phyloP scores from a whole-genome alignment of 176 grass and related monocot species.

The Triticum urartu region DNA sequence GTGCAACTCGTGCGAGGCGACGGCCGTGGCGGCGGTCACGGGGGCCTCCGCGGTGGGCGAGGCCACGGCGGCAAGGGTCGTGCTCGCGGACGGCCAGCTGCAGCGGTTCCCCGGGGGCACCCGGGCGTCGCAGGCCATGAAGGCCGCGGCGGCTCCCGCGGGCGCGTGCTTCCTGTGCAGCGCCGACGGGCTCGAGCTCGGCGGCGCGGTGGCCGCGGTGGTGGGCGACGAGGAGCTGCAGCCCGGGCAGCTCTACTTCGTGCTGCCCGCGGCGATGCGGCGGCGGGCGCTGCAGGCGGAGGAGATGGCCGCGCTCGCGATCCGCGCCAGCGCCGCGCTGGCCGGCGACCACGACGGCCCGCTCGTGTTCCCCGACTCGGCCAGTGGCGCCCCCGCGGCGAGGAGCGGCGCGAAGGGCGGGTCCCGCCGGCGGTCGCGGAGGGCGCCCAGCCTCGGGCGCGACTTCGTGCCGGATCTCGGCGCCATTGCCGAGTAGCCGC shows the following conservation, averaged over 20 bases:
- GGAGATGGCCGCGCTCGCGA: conserved; percentile 81
- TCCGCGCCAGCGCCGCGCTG: conserved; percentile 77
- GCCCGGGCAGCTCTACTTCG: conserved; percentile 90
- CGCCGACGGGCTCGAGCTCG: conserved; percentile 77
- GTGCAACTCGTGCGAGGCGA: conserved; percentile 80
- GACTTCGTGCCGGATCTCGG: conserved; percentile 71
- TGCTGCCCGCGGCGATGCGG: conserved; percentile 68
- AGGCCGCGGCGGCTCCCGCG: background rate
- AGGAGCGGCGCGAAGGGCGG: conserved; percentile 25
- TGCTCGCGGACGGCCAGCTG: conserved; percentile 58
- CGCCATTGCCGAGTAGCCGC: conserved; percentile 68
- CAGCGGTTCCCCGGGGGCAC: conserved; percentile 61
- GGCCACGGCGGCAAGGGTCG: conserved; percentile 53
- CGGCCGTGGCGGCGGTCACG: conserved; percentile 47
- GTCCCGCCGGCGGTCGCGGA: conserved; percentile 36
- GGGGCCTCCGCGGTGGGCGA: background rate
- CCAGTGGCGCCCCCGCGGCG: background rate
- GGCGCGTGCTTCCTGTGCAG: conserved; percentile 64
- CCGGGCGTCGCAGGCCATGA: conserved; percentile 54
- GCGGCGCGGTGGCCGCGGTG: conserved; percentile 42
- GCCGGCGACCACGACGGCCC: conserved; percentile 45
- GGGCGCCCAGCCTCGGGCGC: conserved; percentile 39
- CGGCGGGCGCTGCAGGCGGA: conserved; percentile 58
- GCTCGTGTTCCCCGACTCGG: conserved; percentile 46
- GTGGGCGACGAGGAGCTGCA: conserved; percentile 53